Conservation (phyloP, 345 rosid genomes). For the Fremontodendron californicum region DNA sequence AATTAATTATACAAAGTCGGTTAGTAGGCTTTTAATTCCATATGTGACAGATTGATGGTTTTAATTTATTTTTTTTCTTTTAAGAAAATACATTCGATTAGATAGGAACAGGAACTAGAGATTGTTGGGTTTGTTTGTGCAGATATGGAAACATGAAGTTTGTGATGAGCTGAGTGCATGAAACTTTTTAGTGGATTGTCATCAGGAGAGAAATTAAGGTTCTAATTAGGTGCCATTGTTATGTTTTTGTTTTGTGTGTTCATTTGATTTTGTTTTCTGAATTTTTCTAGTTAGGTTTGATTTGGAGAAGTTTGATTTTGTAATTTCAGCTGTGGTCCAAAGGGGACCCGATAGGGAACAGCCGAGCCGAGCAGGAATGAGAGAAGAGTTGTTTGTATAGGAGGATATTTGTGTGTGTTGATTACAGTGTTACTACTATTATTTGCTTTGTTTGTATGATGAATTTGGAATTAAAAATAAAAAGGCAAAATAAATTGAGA, state of each 20-base stretch:
- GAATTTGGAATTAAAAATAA: slow-evolving; percentile 4
- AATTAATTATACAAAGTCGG: slow-evolving; percentile 15
- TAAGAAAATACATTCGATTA: background rate
- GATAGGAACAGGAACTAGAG: slow-evolving; percentile 5
- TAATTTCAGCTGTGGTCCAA: slow-evolving; percentile 36
- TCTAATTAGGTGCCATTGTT: slow-evolving; percentile 12
- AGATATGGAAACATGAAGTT: slow-evolving; percentile 24
- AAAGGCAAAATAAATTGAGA: slow-evolving; percentile 8
- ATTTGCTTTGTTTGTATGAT: slow-evolving; percentile 22
- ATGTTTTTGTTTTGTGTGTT: slow-evolving; percentile 20
- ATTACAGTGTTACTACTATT: slow-evolving; percentile 2
- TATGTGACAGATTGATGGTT: background rate
- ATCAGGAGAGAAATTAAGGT: too few relatives aligned
- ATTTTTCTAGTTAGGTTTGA: slow-evolving; percentile 12
- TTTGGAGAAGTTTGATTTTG: slow-evolving; percentile 25
- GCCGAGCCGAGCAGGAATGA: too few relatives aligned
- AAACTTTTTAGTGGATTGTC: slow-evolving; percentile 1
- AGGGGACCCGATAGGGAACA: slow-evolving; percentile 22
- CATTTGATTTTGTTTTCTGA: background rate
- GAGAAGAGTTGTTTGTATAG: slow-evolving; percentile 41
- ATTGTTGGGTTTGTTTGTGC: slow-evolving; percentile 28
- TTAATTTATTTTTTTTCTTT: background rate
- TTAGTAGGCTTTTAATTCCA: slow-evolving; percentile 24
- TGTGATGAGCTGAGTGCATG: slow-evolving; percentile 16
- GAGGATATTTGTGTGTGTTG: slow-evolving; percentile 36